phyloP scores from a whole-genome alignment of 2,329 filamentous ascomycete genomes.

The Penicillium nordicum region DNA sequence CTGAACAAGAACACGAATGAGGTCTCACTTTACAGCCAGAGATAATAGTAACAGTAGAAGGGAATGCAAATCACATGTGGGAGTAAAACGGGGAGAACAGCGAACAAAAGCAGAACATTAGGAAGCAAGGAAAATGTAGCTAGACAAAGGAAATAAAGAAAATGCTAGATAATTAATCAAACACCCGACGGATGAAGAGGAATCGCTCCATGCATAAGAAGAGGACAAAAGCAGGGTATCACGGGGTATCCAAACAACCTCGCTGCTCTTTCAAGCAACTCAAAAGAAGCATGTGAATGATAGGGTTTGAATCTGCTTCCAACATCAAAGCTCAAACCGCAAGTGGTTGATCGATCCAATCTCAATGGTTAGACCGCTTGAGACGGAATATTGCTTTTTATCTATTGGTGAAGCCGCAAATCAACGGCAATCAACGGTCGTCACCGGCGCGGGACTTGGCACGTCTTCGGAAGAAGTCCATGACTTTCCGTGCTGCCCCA shows the following conservation, averaged over 20 bases:
- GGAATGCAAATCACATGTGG: constrained; percentile 18
- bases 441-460: constrained; percentile 66
- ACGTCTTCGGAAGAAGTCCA: constrained; percentile 95
- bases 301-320: constrained; percentile 7
- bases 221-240: constrained; percentile 39
- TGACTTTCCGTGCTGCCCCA: constrained; percentile 84
- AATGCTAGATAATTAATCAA: constrained; percentile 38
- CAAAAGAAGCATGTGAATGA: constrained; percentile 16
- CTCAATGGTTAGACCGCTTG: background rate
- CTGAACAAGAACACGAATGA: constrained; percentile 17
- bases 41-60: constrained; percentile 29
- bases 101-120: constrained; percentile 14
- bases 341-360: constrained; percentile 15
- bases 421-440: constrained; percentile 39
- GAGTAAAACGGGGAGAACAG: constrained; percentile 4
- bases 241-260: constrained; percentile 40
- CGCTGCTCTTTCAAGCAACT: constrained; percentile 29
- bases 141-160: constrained; percentile 29
- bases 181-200: constrained; percentile 30
- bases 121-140: constrained; percentile 25
- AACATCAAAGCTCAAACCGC: constrained; percentile 14
- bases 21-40: constrained; percentile 27
- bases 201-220: constrained; percentile 37
- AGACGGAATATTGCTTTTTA: background rate
- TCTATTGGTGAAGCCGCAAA: constrained; percentile 10